Base-by-base conservation (phyloP, 2,329 filamentous ascomycete genomes). In the Cladosporium sp. region DNA sequence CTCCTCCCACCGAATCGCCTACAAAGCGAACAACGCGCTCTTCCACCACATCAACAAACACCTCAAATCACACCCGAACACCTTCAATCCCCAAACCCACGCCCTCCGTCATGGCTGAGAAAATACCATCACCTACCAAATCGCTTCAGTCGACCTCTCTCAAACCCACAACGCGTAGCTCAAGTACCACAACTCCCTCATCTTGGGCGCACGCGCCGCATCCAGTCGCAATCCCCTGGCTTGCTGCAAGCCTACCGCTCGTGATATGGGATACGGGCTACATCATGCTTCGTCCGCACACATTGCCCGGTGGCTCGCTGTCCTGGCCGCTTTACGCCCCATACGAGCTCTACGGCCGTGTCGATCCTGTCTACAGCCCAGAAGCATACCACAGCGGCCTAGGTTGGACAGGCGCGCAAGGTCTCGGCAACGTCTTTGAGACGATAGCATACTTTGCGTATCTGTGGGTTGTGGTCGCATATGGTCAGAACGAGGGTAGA, bases 341-440 rank as follows among this genome's bases (percentile, higher is more conserved):
- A 0, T 95, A 95, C 70, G 80, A 78, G 62, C 79, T 94, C 1
- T 95, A 95, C 71, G 87, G 85, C 51, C 72, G 76, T 43, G 75
- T 95, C 57, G 90, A 95, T 69, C 76, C 90, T 67, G 76, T 92
- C 27, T 95, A 95, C 71, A 88, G 89, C 35, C 84, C 78, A 74
- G 83, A 84, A 59, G 84, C 85, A 3, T 88, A 78, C 65, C 71
- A 86, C 53, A 75, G 75, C 13, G 67, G 75, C 18, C 82, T 83
- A 63, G 88, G 89, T 30, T 95, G 94, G 69, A 87, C 86, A 0
- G 79, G 77, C 36, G 88, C 88, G 32, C 89, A 95, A 74, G 78
- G 78, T 22, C 60, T 74, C 6, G 64, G 91, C 56, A 93, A 92
- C 62, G 67, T 80, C 6, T 58, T 87, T 48, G 88, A 93, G 74